Evolutionary conservation across 2,329 filamentous ascomycete genomes (phyloP), one percentile per base, ranked within the genome.

Genomic region (Elsinoe arachidis): DNA sequence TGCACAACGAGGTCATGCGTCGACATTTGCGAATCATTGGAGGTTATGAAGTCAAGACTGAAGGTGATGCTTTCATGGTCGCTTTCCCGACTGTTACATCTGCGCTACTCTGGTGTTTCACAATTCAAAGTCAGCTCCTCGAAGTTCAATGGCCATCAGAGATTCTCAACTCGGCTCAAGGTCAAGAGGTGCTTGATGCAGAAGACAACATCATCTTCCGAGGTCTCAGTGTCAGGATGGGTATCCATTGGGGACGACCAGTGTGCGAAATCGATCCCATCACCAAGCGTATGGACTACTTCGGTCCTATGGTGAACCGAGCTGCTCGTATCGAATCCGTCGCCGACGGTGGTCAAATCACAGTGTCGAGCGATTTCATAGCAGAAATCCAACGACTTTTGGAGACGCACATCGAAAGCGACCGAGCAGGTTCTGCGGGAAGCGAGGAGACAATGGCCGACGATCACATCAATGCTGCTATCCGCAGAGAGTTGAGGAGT

Each of bases 41-140:
- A 67, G 93, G 93, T 1, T 99, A 96, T 68, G 93, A 99, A 74
- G 93, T 99, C 72, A 99, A 99, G 79, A 99, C 93, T 15, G 93
- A 99, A 88, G 93, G 93, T 64, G 93, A 99, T 73, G 93, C 93
- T 7, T 99, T 99, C 68, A 97, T 99, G 91, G 93, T 99, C 33
- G 95, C 92, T 9, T 99, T 99, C 72, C 89, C 91, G 1, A 97
- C 93, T 0, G 90, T 93, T 2, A 97, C 93, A 1, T 93, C 91
- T 7, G 93, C 93, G 4, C 75, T 99, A 51, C 79, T 99, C 6
- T 99, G 93, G 93, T 95, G 87, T 65, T 99, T 99, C 73, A 89
- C 90, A 19, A 91, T 96, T 26, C 93, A 99, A 71, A 86, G 85
- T 63, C 82, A 87, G 66, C 81, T 99, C 3, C 81, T 99, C 1